These are phyloP conservation scores for Centaurea solstitialis DNA, from an alignment of 129 eudicot genomes.

Conservation along the genomic window DNA sequence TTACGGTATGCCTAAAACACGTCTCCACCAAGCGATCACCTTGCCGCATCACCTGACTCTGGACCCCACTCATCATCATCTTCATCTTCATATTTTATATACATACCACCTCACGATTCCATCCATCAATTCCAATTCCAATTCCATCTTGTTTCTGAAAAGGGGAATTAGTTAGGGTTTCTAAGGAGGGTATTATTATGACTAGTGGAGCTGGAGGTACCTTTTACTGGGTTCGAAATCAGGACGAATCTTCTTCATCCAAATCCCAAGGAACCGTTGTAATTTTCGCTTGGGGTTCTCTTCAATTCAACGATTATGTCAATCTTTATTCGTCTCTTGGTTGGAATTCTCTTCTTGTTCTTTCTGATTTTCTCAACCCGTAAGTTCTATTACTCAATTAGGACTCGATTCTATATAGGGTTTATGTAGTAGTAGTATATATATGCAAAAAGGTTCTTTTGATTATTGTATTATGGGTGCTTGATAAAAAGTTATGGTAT, in stretches of 20 bases:
- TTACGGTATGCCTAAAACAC: conserved; percentile 17
- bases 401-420: background rate
- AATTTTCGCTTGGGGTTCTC: conserved; percentile 63
- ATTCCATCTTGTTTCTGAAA: background rate
- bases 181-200: conserved; percentile 5
- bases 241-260: conserved; percentile 1
- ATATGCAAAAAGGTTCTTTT: background rate
- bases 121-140: background rate
- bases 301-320: conserved; percentile 35
- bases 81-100: background rate
- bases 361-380: conserved; percentile 81
- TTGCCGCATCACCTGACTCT: conserved; percentile 29
- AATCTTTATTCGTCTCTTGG: conserved; percentile 68
- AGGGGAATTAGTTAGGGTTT: conserved; percentile 8
- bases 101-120: background rate
- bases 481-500: conserved; percentile 10
- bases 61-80: conserved; percentile 26
- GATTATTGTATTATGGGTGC: background rate
- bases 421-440: background rate
- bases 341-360: conserved; percentile 78
- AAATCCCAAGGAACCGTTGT: conserved; percentile 62
- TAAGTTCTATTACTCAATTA: conserved; percentile 26
- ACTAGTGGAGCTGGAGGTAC: conserved; percentile 51
- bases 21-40: conserved; percentile 35
- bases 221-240: conserved; percentile 58